Base-by-base conservation (phyloP, 2,329 filamentous ascomycete genomes). In the Talaromyces sp. region DNA sequence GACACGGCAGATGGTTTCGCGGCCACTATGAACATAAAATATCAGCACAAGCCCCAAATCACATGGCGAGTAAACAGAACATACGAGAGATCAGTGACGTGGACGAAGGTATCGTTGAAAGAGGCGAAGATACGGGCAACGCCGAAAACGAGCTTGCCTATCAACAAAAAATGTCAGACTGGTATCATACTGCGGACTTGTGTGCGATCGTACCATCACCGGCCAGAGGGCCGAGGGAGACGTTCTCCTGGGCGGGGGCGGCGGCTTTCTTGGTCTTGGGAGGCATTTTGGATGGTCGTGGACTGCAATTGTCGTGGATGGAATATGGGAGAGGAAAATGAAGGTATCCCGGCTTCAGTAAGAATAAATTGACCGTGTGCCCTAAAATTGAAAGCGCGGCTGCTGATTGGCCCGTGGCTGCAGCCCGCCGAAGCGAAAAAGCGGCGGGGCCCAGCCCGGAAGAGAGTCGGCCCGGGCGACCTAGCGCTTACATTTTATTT, bases 1-100 rank as follows among this genome's bases (percentile, higher is more conserved):
- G 73, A 99, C 93, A 91, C 95, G 93, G 88, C 88, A 91, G 85
- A 99, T 97, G 84, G 96, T 99, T 90, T 99, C 95, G 84, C 95
- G 95, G 84, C 95, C 95, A 84, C 91, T 96, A 85, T 80, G 85
- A 87, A 86, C 83, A 87, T 82, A 83, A 83, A 89, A 82, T 88
- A 86, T 82, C 13, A 27, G 49, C 25, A 30, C 36, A n/a, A 8
- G 15, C 6, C 36, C 17, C 36, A 5, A n/a, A 5, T 2, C 6
- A n/a, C 5, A 32, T 8, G 3, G 8, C 9, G 49, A 28, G 11
- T 17, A 19, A 3, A 53, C 3, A n/a, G 13, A 28, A 78, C 86
- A 79, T 82, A 92, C 89, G 85, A 88, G 81, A 99, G 92, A 96
- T 98, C 95, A 85, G 95, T 99, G 79, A 99, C 92, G 85, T 99